Evolutionary conservation across 1,284 basidiomycete genomes (phyloP), one percentile per base, ranked within the genome.

Genomic region (Athelia psychrophila): DNA sequence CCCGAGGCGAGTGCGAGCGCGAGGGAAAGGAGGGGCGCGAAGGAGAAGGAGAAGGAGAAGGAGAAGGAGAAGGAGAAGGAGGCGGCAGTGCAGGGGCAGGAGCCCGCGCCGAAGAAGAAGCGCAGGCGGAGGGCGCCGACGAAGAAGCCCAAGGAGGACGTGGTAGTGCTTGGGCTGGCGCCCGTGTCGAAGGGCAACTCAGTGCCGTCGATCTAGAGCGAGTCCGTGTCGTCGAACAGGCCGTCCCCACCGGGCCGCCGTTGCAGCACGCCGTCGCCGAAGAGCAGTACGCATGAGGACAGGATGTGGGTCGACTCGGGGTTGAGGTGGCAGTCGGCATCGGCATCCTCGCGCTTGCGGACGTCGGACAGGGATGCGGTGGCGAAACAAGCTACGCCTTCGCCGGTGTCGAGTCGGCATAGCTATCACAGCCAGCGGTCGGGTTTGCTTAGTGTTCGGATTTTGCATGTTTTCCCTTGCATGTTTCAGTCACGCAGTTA

Each of bases 191-290:
- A 59, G 51, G 33, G 33, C n/a, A n/a, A 10, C 10, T 12, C 12
- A 12, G 16, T n/a, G 20, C 74, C 79, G 18, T 67, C 71, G 36
- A 85, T 82, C 61, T 85, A 83, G 3, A 80, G 78, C 54, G 81
- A 78, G 3, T 84, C 83, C 19, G 75, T 77, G 2, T 79, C 83
- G 16, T 80, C 83, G 12, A 77, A 81, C 40, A 82, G 86, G 62
- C 86, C 86, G 0, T 88, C 86, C 24, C 87, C 87, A 2, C 86
- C 80, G 80, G 74, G 52, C 78, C 74, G 15, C 76, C 77, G 1
- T 77, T 82, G 19, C 73, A 78, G 8, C 78, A 40, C 48, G 25
- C 49, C 51, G 12, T 53, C 55, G 30, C 33, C 55, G 40, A 35
- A 45, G 22, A 47, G 55, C 6, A n/a, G 33, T 35, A 46, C 30